Conservation (phyloP, 2,329 filamentous ascomycete genomes). For the Cercospora citrullina region DNA sequence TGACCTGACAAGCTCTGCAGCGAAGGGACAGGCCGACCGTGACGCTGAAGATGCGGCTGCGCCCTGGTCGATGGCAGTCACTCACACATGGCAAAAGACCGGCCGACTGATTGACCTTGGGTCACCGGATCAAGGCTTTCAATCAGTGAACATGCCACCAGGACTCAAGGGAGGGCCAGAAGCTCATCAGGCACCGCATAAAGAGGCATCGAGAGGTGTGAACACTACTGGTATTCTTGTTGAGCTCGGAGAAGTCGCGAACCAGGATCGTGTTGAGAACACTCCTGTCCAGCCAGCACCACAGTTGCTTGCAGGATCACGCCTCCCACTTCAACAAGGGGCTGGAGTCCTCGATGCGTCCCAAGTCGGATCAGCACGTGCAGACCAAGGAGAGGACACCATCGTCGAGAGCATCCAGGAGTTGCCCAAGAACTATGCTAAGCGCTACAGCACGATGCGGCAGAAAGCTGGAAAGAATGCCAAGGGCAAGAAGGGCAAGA, state of each 20-base stretch:
- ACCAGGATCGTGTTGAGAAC: neutral
- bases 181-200: neutral
- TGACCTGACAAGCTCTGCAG: neutral
- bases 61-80: neutral
- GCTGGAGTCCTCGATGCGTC: neutral
- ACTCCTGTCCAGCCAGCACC: neutral
- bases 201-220: neutral
- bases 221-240: neutral
- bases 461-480: slow-evolving; percentile 21
- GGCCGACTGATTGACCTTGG: neutral
- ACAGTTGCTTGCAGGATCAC: neutral
- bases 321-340: neutral
- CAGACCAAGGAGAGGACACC: neutral
- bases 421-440: slow-evolving; percentile 5
- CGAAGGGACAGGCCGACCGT: neutral
- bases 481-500: slow-evolving; percentile 11
- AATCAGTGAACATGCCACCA: neutral
- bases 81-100: neutral
- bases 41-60: neutral
- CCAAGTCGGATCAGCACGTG: neutral
- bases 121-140: neutral
- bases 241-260: neutral
- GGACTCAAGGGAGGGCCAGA: neutral
- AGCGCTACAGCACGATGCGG: slow-evolving; percentile 22
- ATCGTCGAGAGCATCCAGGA: slow-evolving; percentile 20